phyloP scores from a whole-genome alignment of 768 basidiomycete species.

The Dioszegia hungarica region DNA sequence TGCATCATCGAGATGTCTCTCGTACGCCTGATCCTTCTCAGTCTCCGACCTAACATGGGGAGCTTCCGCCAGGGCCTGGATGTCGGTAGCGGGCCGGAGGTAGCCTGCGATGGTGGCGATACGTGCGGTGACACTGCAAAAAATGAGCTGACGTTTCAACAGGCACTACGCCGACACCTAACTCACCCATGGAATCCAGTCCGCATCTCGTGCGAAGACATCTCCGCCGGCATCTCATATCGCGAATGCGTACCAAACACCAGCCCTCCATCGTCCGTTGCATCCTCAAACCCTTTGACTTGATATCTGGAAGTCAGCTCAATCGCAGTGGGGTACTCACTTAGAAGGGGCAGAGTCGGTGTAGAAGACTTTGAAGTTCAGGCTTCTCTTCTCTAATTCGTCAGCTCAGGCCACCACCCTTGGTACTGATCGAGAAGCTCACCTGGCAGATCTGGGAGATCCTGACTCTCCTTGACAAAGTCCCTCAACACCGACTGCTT shows the following conservation, averaged over 20 bases:
- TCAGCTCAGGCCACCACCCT: not conserved
- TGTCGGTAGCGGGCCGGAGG: not conserved
- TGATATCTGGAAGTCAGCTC: slow-evolving; percentile 12
- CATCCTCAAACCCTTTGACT: not conserved
- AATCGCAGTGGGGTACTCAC: slow-evolving; percentile 8
- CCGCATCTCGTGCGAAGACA: not conserved
- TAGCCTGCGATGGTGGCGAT: slow-evolving; percentile 1
- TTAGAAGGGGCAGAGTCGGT: slow-evolving; percentile 7
- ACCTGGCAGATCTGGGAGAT: slow-evolving; percentile 19
- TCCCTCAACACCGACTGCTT: not conserved
- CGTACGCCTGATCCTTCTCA: not conserved
- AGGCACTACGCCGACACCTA: not conserved
- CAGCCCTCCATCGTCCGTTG: not conserved
- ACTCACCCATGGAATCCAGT: slow-evolving; percentile 18
- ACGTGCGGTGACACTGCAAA: not conserved
- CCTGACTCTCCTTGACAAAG: not conserved
- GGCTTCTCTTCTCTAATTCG: not conserved
- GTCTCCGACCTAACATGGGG: not conserved
- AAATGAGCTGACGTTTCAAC: not conserved
- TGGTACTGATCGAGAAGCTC: not conserved
- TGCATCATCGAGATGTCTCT: not conserved
- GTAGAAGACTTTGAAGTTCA: slow-evolving; percentile 22
- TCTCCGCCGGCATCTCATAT: not conserved
- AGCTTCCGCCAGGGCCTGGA: not conserved
- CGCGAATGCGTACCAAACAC: slow-evolving; percentile 3